Evolutionary conservation across 495 filamentous ascomycete genomes (phyloP).

Genomic region (Aspergillus baeticus): DNA sequence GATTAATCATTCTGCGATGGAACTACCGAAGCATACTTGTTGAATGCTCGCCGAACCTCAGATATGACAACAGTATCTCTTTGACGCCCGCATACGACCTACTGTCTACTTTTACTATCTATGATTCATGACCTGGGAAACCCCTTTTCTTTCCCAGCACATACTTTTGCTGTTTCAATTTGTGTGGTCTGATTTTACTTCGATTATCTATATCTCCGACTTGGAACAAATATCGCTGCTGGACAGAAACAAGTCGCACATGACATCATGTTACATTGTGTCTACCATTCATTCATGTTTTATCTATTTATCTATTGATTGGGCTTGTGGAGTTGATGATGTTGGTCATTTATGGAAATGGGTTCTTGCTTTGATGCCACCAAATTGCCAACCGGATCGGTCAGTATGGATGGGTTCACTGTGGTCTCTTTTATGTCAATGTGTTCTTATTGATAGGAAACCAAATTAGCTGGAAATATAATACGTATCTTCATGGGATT

Average conservation of each 20-base stretch:
- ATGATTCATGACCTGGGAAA: no score
- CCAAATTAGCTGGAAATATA: no score
- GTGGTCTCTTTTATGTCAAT: background rate
- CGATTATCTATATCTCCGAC: background rate
- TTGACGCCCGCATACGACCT: no score
- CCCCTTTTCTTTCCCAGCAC: no score
- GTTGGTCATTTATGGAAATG: background rate
- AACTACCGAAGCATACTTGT: background rate
- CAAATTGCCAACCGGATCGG: conserved; percentile 7
- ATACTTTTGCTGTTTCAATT: background rate
- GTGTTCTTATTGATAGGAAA: background rate
- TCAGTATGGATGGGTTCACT: background rate
- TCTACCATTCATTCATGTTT: background rate
- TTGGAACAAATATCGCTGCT: conserved; percentile 1
- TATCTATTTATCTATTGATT: background rate
- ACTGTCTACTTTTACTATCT: no score
- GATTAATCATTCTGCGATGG: conserved; percentile 53
- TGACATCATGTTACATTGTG: background rate
- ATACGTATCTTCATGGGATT: no score
- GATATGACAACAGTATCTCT: no score
- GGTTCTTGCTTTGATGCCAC: conserved; percentile 2
- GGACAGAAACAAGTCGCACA: background rate
- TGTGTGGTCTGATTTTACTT: background rate
- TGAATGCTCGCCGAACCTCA: background rate
- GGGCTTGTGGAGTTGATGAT: conserved; percentile 6